These are phyloP conservation scores for Theileria equi DNA, from an alignment of 169 alveolate species.

Conservation along the genomic window DNA sequence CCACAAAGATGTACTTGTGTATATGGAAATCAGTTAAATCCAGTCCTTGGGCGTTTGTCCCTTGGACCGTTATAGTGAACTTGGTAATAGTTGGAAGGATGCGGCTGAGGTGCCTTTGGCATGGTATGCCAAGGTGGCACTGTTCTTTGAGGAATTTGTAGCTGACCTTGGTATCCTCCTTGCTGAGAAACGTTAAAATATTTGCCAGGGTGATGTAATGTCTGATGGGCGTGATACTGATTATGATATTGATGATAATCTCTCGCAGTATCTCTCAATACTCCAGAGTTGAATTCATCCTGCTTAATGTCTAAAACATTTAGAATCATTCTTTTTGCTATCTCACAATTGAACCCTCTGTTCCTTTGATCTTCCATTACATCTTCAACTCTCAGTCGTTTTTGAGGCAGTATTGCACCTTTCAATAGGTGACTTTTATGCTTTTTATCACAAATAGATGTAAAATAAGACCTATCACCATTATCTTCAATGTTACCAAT, in stretches of 20 bases:
- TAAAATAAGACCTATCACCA: constrained; percentile 8
- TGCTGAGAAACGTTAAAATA: too few relatives aligned
- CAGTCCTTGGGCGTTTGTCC: too few relatives aligned
- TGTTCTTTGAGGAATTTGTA: too few relatives aligned
- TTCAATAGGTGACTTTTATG: constrained; percentile 37
- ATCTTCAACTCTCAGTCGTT: constrained; percentile 39
- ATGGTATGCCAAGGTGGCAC: too few relatives aligned
- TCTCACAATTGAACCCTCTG: constrained; percentile 62
- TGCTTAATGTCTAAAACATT: constrained; percentile 20
- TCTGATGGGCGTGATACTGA: constrained; percentile 15
- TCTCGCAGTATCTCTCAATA: constrained; percentile 26
- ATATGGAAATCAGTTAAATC: too few relatives aligned
- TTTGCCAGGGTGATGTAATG: too few relatives aligned
- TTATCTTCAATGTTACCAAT: background rate
- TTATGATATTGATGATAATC: constrained; percentile 57
- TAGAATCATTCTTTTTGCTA: constrained; percentile 58
- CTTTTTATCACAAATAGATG: constrained; percentile 7
- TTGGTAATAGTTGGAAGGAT: too few relatives aligned
- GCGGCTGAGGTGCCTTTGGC: too few relatives aligned
- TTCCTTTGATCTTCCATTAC: constrained; percentile 61
- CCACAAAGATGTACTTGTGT: too few relatives aligned
- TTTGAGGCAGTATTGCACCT: constrained; percentile 41
- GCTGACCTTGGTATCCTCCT: too few relatives aligned
- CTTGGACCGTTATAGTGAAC: too few relatives aligned
- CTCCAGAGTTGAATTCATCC: background rate